Evolutionary conservation across 768 basidiomycete genomes (phyloP), one percentile per base, ranked within the genome.

Genomic region (Psilocybe sp.): DNA sequence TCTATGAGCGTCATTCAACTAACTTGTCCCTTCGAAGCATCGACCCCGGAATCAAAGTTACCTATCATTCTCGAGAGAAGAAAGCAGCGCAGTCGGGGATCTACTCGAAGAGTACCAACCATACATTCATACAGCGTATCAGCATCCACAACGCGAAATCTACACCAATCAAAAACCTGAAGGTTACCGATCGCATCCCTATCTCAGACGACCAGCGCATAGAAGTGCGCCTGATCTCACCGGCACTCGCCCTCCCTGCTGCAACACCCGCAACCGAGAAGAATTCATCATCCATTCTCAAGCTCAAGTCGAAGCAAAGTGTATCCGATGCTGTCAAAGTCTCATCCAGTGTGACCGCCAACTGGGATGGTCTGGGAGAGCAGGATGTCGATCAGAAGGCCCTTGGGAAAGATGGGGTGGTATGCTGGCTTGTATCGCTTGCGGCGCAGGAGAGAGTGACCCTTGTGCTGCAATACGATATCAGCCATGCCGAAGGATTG

Each of bases 221-320:
- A 40, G 65, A 65, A 35, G 69, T 77, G 44, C 76, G 75, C 59
- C 60, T 73, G 7, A 60, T 74, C 5, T 68, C 58, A 37, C 68
- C 66, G 13, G 43, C 56, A 10, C 56, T 65, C 10, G 10, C 36
- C 11, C 31, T 45, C 6, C 64, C 67, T 10, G 49, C 35, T 13
- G 13, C 37, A 28, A 40, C 15, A 5, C 2, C 44, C 13, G 31
- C 18, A 35, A 33, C 44, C 34, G 35, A 18, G 34, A 31, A 28
- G 23, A 28, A 28, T 28, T 28, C 23, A 28, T 4, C 23, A 7
- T 28, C 23, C 4, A 28, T 28, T 28, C 23, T 28, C 23, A 28
- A 28, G 23, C 23, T 28, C 23, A 28, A 28, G 23, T 7, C 23
- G 23, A 28, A 28, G 23, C 23, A 28, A 28, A 28, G 23, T 28